phyloP scores from a whole-genome alignment of 176 grass and related monocot genomes.

The Puccinellia tenuiflora region DNA sequence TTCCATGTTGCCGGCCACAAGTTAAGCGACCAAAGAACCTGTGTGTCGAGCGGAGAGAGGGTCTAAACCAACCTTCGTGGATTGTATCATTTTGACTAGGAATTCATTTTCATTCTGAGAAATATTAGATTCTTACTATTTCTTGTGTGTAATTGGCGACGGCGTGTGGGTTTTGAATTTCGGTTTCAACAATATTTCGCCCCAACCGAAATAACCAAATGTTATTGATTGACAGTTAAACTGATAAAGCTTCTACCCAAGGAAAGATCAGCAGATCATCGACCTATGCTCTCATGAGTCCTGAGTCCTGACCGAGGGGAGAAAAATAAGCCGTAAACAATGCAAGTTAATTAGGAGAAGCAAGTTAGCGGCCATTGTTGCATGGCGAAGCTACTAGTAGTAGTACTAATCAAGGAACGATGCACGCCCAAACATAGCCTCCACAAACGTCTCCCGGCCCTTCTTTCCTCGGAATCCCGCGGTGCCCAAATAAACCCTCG shows the following conservation, averaged over 20 bases:
- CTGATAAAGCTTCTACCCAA: background rate
- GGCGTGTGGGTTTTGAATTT: too few relatives aligned
- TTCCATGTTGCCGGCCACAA: too few relatives aligned
- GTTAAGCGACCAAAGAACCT: too few relatives aligned
- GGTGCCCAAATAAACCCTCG: slow-evolving; percentile 40
- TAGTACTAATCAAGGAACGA: background rate
- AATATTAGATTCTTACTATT: too few relatives aligned
- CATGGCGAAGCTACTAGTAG: background rate
- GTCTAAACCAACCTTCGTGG: too few relatives aligned
- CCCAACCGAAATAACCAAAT: too few relatives aligned
- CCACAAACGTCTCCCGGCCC: slow-evolving; percentile 59
- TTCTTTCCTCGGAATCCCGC: slow-evolving; percentile 45
- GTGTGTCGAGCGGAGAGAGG: too few relatives aligned
- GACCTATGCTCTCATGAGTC: background rate
- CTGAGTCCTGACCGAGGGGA: background rate
- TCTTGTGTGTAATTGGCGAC: background rate
- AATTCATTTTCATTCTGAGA: too few relatives aligned
- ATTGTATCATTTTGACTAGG: too few relatives aligned
- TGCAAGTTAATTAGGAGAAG: background rate
- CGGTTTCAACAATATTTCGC: too few relatives aligned
- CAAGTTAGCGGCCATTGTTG: slow-evolving; percentile 1
- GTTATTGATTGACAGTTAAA: too few relatives aligned
- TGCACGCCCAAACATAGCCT: slow-evolving; percentile 38
- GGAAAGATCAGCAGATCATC: background rate
- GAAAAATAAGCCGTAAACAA: background rate